phyloP scores from a whole-genome alignment of 2,329 filamentous ascomycete genomes.

The Botrytis elliptica region DNA sequence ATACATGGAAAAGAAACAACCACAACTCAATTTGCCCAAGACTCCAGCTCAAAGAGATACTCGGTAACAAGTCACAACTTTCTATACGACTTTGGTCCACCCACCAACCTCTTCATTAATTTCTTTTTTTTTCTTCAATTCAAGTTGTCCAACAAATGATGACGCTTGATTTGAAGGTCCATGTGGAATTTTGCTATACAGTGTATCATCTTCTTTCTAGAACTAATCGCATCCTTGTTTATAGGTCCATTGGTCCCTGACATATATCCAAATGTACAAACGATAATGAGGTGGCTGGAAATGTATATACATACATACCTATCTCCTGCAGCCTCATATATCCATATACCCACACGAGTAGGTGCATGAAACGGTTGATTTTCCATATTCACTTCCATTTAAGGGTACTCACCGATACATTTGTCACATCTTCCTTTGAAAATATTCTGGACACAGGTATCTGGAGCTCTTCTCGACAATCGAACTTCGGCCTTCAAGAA shows the following conservation, averaged over 20 bases:
- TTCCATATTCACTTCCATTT: constrained; percentile 1
- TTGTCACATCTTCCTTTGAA: not conserved
- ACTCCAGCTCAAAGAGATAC: not conserved
- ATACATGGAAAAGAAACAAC: not conserved
- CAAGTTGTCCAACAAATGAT: not conserved
- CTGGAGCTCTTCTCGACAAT: not conserved
- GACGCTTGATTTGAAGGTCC: not conserved
- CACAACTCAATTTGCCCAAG: not conserved
- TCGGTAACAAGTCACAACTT: not conserved
- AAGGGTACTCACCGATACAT: constrained; percentile 6
- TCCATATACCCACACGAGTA: constrained; percentile 14
- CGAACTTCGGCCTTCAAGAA: not conserved
- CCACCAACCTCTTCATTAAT: constrained; percentile 22
- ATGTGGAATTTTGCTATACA: constrained; percentile 12
- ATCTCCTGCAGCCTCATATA: constrained; percentile 10
- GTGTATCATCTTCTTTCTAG: not conserved
- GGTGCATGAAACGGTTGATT: constrained; percentile 18
- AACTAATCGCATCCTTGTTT: constrained; percentile 11
- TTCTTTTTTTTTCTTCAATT: constrained; percentile 4
- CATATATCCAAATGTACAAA: not conserved
- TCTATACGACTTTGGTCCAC: constrained; percentile 7
- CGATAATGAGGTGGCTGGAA: constrained; percentile 21
- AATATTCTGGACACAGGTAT: constrained; percentile 9
- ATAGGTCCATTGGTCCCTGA: not conserved
- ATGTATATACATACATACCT: not conserved